Evolutionary conservation across 139 green algal species (phyloP).

Genomic region (Coccomyxa sp.): DNA sequence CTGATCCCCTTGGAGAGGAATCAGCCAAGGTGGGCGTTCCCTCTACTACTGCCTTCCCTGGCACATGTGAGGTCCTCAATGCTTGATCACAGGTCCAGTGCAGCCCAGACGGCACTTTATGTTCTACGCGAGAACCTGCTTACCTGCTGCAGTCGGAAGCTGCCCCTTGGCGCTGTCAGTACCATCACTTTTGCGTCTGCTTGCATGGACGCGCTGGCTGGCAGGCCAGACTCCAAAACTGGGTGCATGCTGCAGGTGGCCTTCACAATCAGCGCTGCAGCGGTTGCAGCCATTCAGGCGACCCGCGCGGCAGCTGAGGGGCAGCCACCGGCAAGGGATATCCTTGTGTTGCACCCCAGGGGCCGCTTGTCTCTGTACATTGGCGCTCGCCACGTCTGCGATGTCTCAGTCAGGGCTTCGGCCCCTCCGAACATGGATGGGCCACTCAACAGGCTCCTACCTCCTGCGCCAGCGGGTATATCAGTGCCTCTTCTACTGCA

Average conservation of each 20-base stretch:
- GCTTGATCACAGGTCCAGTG: too few species aligned
- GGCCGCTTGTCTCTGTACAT: slow-evolving; percentile 40
- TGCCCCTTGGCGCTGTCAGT: not conserved
- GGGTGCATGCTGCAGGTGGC: slow-evolving; percentile 18
- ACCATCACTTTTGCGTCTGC: not conserved
- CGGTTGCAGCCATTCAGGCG: slow-evolving; percentile 33
- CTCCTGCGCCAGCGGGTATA: too few species aligned
- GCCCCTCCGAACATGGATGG: not conserved
- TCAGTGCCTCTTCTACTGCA: too few species aligned
- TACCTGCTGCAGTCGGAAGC: not conserved
- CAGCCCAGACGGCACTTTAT: too few species aligned
- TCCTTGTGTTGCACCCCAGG: slow-evolving; percentile 48
- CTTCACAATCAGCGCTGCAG: slow-evolving; percentile 37
- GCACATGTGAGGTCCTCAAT: too few species aligned
- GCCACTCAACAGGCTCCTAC: not conserved
- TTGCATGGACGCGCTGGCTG: not conserved
- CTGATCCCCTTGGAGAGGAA: too few species aligned
- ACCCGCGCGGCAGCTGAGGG: slow-evolving; percentile 5
- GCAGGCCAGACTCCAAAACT: not conserved
- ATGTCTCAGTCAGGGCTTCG: not conserved
- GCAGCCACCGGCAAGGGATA: slow-evolving; percentile 24
- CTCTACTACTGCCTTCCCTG: too few species aligned
- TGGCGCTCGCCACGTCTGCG: slow-evolving; percentile 21
- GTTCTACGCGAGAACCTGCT: too few species aligned
- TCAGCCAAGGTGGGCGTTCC: too few species aligned